Evolutionary conservation across 331 rosid genomes (phyloP).

Genomic region (Spiraea crenata): DNA sequence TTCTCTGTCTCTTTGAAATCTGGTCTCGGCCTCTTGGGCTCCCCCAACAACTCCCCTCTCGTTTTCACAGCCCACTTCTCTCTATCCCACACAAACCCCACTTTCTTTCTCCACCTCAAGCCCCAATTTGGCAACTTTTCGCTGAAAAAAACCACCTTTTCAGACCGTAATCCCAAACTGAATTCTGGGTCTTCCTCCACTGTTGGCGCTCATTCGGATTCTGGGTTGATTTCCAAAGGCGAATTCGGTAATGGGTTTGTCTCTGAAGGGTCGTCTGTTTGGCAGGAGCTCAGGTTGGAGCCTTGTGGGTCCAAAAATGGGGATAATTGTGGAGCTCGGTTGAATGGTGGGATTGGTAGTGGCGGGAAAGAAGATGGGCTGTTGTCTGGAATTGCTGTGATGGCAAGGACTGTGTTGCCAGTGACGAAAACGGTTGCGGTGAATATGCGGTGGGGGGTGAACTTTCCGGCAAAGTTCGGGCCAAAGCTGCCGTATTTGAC

Average conservation of each 20-base stretch:
- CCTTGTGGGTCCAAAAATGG: slow-evolving; percentile 33
- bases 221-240: slow-evolving; percentile 27
- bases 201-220: slow-evolving; percentile 7
- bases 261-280: slow-evolving; percentile 39
- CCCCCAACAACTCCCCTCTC: slow-evolving; percentile 73
- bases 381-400: slow-evolving; percentile 49
- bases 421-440: slow-evolving; percentile 44
- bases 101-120: slow-evolving; percentile 71
- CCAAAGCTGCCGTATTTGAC: slow-evolving; percentile 58
- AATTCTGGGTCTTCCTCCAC: slow-evolving; percentile 30
- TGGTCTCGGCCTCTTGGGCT: slow-evolving; percentile 78
- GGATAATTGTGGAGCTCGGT: slow-evolving; percentile 21
- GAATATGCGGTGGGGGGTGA: slow-evolving; percentile 70
- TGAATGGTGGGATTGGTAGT: slow-evolving; percentile 23
- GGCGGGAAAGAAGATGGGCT: slow-evolving; percentile 36
- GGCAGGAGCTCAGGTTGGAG: slow-evolving; percentile 80
- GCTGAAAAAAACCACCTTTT: slow-evolving; percentile 53
- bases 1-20: slow-evolving; percentile 79
- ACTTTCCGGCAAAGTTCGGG: slow-evolving; percentile 42
- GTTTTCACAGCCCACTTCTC: slow-evolving; percentile 64
- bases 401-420: slow-evolving; percentile 65
- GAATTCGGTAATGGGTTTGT: slow-evolving; percentile 38
- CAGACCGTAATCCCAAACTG: slow-evolving; percentile 28
- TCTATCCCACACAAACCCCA: slow-evolving; percentile 49
- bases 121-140: slow-evolving; percentile 83